These are phyloP conservation scores for Neopestalotiopsis sp. DNA, from an alignment of 2,329 filamentous ascomycete species.

Conservation along the genomic window DNA sequence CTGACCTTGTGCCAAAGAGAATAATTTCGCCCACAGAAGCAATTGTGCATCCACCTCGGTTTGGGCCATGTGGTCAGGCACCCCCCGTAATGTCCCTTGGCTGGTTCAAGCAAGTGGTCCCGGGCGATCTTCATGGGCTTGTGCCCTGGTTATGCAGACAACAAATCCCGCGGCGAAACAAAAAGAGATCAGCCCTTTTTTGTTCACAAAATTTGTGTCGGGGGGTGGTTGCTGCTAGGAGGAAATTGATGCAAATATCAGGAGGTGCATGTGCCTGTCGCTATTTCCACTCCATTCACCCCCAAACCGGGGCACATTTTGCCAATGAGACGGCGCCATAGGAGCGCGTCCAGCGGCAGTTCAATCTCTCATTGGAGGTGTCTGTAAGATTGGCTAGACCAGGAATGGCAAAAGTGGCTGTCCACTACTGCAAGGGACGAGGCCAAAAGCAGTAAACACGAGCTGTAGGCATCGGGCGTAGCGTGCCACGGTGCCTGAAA, in stretches of 20 bases:
- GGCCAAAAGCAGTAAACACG: slow-evolving; percentile 14
- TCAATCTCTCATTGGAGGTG: slow-evolving; percentile 5
- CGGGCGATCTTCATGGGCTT: slow-evolving; percentile 11
- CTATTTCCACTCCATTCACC: background rate
- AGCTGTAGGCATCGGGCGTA: slow-evolving; percentile 2
- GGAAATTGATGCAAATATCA: background rate
- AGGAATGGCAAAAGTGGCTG: background rate
- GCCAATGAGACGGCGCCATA: background rate
- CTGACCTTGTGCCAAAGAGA: background rate
- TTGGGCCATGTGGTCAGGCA: background rate
- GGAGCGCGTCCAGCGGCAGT: background rate
- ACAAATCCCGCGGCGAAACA: background rate
- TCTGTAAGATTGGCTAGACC: background rate
- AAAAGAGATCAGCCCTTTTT: background rate
- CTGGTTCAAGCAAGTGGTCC: slow-evolving; percentile 5
- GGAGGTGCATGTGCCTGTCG: background rate
- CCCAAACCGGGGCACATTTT: background rate
- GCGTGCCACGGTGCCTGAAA: background rate
- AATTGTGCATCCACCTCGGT: background rate
- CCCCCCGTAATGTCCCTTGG: background rate
- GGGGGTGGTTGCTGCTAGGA: background rate
- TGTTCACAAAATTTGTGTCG: background rate
- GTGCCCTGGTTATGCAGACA: slow-evolving; percentile 12
- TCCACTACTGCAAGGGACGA: slow-evolving; percentile 12
- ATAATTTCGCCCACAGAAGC: background rate